Evolutionary conservation across 78 protist genomes (phyloP).

Genomic region (Cavenderia fasciculata): DNA sequence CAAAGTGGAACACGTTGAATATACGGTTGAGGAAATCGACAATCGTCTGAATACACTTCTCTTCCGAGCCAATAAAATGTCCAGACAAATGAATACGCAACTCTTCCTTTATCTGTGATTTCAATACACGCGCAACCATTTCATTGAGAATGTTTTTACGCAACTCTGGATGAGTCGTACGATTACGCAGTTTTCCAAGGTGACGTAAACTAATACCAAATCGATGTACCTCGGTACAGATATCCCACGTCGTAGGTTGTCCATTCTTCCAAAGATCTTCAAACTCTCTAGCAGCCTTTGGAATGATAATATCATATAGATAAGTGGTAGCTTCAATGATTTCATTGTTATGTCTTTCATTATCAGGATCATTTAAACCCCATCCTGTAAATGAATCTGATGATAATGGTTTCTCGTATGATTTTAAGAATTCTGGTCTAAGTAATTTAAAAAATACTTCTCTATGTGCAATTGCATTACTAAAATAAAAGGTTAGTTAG

Average conservation of each 20-base stretch:
- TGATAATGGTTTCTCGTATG: not conserved
- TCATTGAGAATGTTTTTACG: constrained; percentile 23
- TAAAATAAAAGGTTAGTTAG: too few relatives aligned
- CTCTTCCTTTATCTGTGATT: constrained; percentile 9
- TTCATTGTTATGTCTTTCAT: constrained; percentile 20
- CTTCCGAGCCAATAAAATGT: constrained; percentile 27
- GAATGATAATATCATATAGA: constrained; percentile 6
- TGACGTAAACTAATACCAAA: constrained; percentile 38
- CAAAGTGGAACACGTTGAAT: not conserved
- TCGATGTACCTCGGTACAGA: not conserved
- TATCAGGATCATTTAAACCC: constrained; percentile 4
- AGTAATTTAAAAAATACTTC: constrained; percentile 35
- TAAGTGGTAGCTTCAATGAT: constrained; percentile 7
- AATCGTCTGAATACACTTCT: constrained; percentile 18
- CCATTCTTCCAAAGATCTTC: not conserved
- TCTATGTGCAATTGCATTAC: constrained; percentile 37
- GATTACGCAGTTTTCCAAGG: constrained; percentile 11
- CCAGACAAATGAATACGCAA: not conserved
- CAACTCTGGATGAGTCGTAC: not conserved
- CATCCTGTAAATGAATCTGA: constrained; percentile 60
- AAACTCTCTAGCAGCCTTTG: not conserved
- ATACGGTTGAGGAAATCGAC: constrained; percentile 5
- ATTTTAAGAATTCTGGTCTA: constrained; percentile 48
- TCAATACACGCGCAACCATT: constrained; percentile 22
- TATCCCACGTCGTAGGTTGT: not conserved